Evolutionary conservation across 2,329 filamentous ascomycete genomes (phyloP), one percentile per base, ranked within the genome.

Genomic region (Xylariaceae sp.): DNA sequence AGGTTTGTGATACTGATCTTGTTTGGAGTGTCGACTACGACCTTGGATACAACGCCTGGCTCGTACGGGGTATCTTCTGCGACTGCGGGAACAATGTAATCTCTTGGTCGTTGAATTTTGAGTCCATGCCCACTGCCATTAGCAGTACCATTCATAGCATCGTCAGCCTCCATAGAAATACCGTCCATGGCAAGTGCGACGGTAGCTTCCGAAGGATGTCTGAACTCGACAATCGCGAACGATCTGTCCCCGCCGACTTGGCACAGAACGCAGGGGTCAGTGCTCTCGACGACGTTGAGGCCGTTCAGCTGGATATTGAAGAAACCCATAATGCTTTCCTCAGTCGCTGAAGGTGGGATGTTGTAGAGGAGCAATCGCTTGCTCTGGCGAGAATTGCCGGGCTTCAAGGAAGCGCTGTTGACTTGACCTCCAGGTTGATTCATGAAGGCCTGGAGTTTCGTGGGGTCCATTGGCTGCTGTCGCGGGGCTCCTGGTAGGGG

Each of bases 241-340:
- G 78, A 76, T 41, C 76, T 73, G 61, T 95, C 88, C 44, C 82
- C 80, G 17, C 89, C 85, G 42, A 97, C 74, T 55, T 95, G 87
- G 29, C 85, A 88, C 7, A 85, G 83, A 39, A 88, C 74, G 61
- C 93, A 97, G 28, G 91, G 90, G 56, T 97, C 90, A 35, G 79
- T 77, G 50, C 80, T 83, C 51, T 89, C 83, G 39, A 95, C 81
- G 28, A 96, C 85, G 56, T 98, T 99, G 35, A 98, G 72, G n/a
- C 90, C 89, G 56, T 98, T 97, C 38, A 99, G 78, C 63, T 97
- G 90, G 18, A 95, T 74, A 59, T 98, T 98, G 76, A 98, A 96
- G 69, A 96, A 98, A 17, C 81, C 76, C 45, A 85, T 69, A 31
- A 98, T 63, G 48, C 69, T 71, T 39, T 95, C 90, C 45, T 95